Conservation (phyloP, 148 eudicot species). For the Arctostaphylos glauca region DNA sequence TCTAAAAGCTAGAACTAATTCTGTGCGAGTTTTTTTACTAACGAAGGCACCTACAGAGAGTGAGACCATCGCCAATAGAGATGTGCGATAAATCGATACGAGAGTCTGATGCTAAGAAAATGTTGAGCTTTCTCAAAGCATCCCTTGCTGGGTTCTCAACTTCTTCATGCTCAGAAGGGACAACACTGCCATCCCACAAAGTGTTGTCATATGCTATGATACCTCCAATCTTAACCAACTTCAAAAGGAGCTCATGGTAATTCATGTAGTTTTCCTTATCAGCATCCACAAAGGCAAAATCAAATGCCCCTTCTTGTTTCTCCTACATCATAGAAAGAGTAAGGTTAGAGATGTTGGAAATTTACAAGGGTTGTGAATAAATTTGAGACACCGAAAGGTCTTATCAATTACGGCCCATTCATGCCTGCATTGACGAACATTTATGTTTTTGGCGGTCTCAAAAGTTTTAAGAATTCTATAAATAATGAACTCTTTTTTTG, state of each 20-base stretch:
- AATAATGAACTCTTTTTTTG: too few relatives aligned
- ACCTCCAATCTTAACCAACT: slow-evolving; percentile 41
- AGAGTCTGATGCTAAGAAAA: slow-evolving; percentile 20
- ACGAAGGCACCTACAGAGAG: slow-evolving; percentile 21
- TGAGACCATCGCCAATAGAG: slow-evolving; percentile 27
- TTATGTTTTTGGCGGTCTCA: too few relatives aligned
- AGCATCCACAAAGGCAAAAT: slow-evolving; percentile 46
- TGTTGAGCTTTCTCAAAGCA: slow-evolving; percentile 23
- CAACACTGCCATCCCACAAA: slow-evolving; percentile 23
- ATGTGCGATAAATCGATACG: slow-evolving; percentile 21
- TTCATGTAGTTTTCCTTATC: slow-evolving; percentile 37
- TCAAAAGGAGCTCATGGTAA: slow-evolving; percentile 36
- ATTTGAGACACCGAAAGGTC: too few relatives aligned
- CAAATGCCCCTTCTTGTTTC: slow-evolving; percentile 25
- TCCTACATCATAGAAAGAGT: slow-evolving; percentile 14
- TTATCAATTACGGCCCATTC: too few relatives aligned
- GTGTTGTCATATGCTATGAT: slow-evolving; percentile 29
- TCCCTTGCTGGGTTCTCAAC: slow-evolving; percentile 7
- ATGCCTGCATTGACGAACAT: too few relatives aligned
- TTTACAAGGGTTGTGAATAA: too few relatives aligned
- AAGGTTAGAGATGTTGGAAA: not conserved
- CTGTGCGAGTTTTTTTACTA: not conserved
- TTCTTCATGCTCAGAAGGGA: not conserved
- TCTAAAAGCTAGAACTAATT: too few relatives aligned
- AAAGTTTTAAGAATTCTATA: too few relatives aligned